phyloP scores from a whole-genome alignment of 2,329 filamentous ascomycete species.

The Tympanopsis confertula region DNA sequence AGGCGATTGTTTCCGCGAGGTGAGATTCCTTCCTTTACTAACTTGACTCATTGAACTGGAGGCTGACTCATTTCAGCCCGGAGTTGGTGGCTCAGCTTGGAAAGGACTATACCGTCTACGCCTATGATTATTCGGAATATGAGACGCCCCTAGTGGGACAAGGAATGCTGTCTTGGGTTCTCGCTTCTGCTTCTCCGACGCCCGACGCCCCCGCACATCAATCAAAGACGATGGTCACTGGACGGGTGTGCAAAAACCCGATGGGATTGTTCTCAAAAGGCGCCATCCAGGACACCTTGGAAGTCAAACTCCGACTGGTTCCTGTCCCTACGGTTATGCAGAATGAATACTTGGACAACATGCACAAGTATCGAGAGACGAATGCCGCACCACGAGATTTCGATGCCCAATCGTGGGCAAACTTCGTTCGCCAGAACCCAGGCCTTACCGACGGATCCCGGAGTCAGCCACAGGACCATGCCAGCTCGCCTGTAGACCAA shows the following conservation, averaged over 20 bases:
- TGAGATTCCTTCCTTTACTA: background rate
- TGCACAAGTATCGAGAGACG: background rate
- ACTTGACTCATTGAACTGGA: background rate
- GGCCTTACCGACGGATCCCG: slow-evolving; percentile 6
- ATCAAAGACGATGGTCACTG: slow-evolving; percentile 52
- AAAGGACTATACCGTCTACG: slow-evolving; percentile 65
- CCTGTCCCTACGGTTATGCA: slow-evolving; percentile 31
- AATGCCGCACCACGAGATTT: background rate
- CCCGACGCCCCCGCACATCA: slow-evolving; percentile 35
- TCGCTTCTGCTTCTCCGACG: slow-evolving; percentile 41
- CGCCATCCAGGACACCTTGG: slow-evolving; percentile 56
- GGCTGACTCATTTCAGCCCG: slow-evolving; percentile 36
- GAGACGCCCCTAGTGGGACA: slow-evolving; percentile 65
- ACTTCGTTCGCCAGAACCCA: slow-evolving; percentile 43
- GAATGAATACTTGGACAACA: slow-evolving; percentile 1
- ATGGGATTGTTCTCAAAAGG: slow-evolving; percentile 57
- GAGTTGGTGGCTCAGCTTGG: slow-evolving; percentile 54
- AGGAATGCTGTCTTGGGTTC: slow-evolving; percentile 61
- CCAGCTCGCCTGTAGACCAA: slow-evolving; percentile 21
- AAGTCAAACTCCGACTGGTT: slow-evolving; percentile 61
- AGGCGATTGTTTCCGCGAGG: slow-evolving; percentile 36
- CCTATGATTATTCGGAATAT: slow-evolving; percentile 66
- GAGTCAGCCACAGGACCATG: slow-evolving; percentile 10
- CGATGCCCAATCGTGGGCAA: slow-evolving; percentile 49
- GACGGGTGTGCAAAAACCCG: slow-evolving; percentile 59